Conservation (phyloP, 1,139 yeast genomes). For the Suhomyces coccinellae region DNA sequence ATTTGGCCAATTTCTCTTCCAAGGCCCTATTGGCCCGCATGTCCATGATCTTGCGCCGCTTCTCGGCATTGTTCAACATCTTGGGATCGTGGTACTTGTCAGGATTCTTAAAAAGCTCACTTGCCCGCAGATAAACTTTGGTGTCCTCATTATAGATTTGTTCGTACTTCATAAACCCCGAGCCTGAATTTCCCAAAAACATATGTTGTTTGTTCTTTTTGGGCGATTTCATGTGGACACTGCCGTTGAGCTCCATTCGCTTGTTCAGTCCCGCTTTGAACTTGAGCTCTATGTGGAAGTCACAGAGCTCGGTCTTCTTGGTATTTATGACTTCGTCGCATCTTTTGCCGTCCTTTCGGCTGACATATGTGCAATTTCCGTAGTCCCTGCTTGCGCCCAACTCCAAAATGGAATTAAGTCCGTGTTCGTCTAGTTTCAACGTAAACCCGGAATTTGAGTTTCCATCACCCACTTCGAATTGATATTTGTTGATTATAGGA, state of each 20-base stretch:
- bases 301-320: constrained; percentile 57
- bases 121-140: constrained; percentile 18
- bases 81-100: constrained; percentile 51
- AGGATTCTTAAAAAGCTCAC: constrained; percentile 35
- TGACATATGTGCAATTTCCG: constrained; percentile 62
- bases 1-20: constrained; percentile 29
- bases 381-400: constrained; percentile 72
- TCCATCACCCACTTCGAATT: constrained; percentile 11
- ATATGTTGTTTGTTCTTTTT: constrained; percentile 25
- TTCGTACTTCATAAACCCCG: constrained; percentile 11
- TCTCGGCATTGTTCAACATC: constrained; percentile 36
- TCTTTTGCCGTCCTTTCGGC: constrained; percentile 37
- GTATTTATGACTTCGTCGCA: constrained; percentile 66
- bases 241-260: constrained; percentile 75
- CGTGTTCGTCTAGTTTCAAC: constrained; percentile 53
- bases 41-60: constrained; percentile 33
- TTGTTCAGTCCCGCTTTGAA: constrained; percentile 54
- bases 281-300: constrained; percentile 65
- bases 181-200: constrained; percentile 17
- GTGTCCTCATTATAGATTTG: constrained; percentile 30
- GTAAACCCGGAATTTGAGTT: constrained; percentile 48
- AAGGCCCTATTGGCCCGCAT: constrained; percentile 35
- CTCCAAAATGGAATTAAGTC: constrained; percentile 57
- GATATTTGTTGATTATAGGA: constrained; percentile 51
- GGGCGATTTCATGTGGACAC: constrained; percentile 47